phyloP scores from a whole-genome alignment of 345 rosid genomes.

The Salix purpurea region DNA sequence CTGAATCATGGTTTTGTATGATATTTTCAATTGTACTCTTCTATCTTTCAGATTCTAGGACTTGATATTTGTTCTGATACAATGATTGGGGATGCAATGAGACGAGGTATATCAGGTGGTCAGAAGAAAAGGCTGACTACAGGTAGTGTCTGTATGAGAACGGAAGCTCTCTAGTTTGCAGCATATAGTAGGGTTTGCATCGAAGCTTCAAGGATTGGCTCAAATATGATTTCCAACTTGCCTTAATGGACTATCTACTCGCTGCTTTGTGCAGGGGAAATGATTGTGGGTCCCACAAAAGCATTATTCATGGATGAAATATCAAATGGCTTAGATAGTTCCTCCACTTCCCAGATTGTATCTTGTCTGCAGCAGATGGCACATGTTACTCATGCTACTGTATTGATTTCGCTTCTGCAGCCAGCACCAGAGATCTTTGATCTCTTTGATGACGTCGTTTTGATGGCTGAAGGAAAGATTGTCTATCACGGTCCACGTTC shows the following conservation, averaged over 20 bases:
- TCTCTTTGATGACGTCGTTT: slow-evolving; percentile 57
- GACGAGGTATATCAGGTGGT: slow-evolving; percentile 41
- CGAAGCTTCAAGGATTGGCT: too few relatives aligned
- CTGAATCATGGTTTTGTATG: background rate
- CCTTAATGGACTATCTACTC: too few relatives aligned
- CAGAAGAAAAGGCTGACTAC: slow-evolving; percentile 41
- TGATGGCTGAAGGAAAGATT: slow-evolving; percentile 59
- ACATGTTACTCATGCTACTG: slow-evolving; percentile 51
- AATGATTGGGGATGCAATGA: slow-evolving; percentile 36
- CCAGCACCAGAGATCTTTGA: slow-evolving; percentile 61
- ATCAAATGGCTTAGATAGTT: slow-evolving; percentile 65
- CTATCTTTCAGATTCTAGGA: slow-evolving; percentile 33
- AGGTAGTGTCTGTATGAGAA: slow-evolving; percentile 13
- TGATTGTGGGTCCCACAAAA: slow-evolving; percentile 62
- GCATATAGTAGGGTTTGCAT: too few relatives aligned
- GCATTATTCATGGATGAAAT: slow-evolving; percentile 72
- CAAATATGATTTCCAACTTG: background rate
- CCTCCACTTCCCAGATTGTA: slow-evolving; percentile 57
- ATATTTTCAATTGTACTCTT: background rate
- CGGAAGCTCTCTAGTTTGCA: too few relatives aligned
- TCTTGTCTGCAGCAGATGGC: slow-evolving; percentile 55
- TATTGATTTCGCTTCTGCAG: slow-evolving; percentile 60
- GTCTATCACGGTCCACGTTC: slow-evolving; percentile 56
- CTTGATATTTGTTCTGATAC: slow-evolving; percentile 39
- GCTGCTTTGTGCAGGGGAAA: slow-evolving; percentile 29